phyloP scores from a whole-genome alignment of 306 rosid species.

The Cucumis cinereus region DNA sequence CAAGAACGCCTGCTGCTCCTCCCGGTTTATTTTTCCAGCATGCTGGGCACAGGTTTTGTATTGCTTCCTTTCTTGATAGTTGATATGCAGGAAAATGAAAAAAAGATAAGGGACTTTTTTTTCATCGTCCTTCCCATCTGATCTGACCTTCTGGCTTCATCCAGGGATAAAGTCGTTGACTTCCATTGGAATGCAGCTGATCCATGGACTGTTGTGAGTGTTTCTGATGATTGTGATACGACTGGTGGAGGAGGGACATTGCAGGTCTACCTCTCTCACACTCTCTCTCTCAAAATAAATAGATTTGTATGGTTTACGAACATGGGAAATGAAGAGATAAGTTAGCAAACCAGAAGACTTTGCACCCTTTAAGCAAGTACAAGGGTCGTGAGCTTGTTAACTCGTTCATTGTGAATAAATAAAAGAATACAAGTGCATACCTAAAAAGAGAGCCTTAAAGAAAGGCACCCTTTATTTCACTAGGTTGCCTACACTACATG shows the following conservation, averaged over 20 bases:
- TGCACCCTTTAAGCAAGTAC: background rate
- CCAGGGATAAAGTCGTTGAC: slow-evolving; percentile 91
- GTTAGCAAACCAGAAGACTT: background rate
- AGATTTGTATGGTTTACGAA: background rate
- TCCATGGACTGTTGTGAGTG: slow-evolving; percentile 97
- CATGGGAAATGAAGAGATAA: background rate
- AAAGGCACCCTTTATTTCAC: background rate
- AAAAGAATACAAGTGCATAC: too few species aligned
- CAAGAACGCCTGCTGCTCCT: slow-evolving; percentile 49
- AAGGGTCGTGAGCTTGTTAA: background rate
- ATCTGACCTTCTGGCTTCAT: background rate
- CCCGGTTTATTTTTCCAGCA: slow-evolving; percentile 94
- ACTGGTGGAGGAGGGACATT: slow-evolving; percentile 98
- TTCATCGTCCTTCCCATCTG: background rate
- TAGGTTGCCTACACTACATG: background rate
- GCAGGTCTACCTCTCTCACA: slow-evolving; percentile 36
- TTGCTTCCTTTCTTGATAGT: background rate
- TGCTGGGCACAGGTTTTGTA: slow-evolving; percentile 91
- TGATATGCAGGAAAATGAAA: too few species aligned
- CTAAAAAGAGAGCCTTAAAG: too few species aligned
- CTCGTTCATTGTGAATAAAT: too few species aligned
- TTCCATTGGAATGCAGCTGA: slow-evolving; percentile 91
- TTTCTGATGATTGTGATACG: slow-evolving; percentile 93
- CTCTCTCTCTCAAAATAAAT: background rate
- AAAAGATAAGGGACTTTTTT: background rate